These are phyloP conservation scores for Quercus rubra DNA, from an alignment of 306 rosid species.

Conservation along the genomic window DNA sequence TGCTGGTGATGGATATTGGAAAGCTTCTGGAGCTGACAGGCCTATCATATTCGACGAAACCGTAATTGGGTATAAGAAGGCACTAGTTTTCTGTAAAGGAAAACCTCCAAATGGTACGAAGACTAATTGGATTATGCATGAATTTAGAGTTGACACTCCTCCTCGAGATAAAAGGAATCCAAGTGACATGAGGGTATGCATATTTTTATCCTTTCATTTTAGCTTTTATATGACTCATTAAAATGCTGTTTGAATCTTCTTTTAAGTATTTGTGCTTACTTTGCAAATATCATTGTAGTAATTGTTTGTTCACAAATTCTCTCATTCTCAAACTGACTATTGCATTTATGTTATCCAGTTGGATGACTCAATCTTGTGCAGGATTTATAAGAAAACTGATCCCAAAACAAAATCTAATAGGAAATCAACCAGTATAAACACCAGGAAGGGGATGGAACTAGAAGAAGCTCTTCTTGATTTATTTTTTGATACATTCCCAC, in stretches of 20 bases:
- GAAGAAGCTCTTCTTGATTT: no score
- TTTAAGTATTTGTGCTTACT: no score
- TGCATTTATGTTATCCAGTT: background rate
- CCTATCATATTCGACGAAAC: background rate
- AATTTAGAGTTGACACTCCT: background rate
- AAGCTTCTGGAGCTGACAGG: background rate
- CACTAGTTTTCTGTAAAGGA: background rate
- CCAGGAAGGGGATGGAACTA: no score
- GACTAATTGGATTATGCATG: constrained; percentile 8
- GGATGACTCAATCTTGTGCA: background rate
- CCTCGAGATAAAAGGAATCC: background rate
- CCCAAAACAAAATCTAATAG: no score
- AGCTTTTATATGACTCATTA: no score
- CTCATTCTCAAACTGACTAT: background rate
- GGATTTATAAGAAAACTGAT: background rate
- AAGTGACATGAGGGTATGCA: background rate
- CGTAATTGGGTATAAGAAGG: background rate
- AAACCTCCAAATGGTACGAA: background rate
- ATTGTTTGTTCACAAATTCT: background rate
- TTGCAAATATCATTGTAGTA: background rate
- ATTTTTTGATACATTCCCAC: no score
- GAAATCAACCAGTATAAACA: no score
- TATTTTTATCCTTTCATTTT: no score
- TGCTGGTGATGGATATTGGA: constrained; percentile 3
- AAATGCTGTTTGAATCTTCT: no score